These are phyloP conservation scores for Penicillium ochrochloron DNA, from an alignment of 495 filamentous ascomycete species.

Conservation along the genomic window DNA sequence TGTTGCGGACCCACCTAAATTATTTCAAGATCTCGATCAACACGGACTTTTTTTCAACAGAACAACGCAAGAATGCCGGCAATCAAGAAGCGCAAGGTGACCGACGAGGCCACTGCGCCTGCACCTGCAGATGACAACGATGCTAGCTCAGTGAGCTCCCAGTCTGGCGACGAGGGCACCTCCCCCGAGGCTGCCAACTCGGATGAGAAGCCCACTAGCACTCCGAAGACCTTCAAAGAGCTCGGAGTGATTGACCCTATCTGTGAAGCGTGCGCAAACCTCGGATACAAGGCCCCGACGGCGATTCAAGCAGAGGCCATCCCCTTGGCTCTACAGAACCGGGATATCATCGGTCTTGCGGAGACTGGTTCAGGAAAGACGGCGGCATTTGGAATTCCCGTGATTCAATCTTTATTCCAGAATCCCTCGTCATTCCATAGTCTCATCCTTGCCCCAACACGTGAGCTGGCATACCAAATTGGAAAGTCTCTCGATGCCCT, in stretches of 20 bases:
- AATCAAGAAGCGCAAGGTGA: constrained; percentile 47
- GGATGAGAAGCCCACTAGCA: constrained; percentile 9
- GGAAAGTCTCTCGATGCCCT: constrained; percentile 81
- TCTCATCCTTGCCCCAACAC: constrained; percentile 86
- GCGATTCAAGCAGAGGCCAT: constrained; percentile 79
- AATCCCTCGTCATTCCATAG: constrained; percentile 71
- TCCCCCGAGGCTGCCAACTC: constrained; percentile 10
- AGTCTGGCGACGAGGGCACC: constrained; percentile 15
- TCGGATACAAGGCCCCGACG: constrained; percentile 84
- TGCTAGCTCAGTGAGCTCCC: constrained; percentile 17
- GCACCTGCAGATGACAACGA: constrained; percentile 20
- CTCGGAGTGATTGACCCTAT: constrained; percentile 85
- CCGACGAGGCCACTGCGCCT: constrained; percentile 19
- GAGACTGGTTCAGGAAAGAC: constrained; percentile 96
- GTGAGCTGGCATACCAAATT: constrained; percentile 92
- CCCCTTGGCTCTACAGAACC: constrained; percentile 76
- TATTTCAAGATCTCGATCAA: constrained; percentile 30
- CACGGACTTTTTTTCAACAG: constrained; percentile 19
- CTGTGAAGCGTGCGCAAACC: constrained; percentile 78
- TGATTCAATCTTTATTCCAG: constrained; percentile 77
- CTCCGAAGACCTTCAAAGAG: constrained; percentile 75
- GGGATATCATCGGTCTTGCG: constrained; percentile 90
- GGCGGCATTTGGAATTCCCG: constrained; percentile 87
- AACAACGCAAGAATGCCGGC: constrained; percentile 36
- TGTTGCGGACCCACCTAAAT: constrained; percentile 45